Evolutionary conservation across 2,329 filamentous ascomycete species (phyloP).

Genomic region (Alternaria longipes): DNA sequence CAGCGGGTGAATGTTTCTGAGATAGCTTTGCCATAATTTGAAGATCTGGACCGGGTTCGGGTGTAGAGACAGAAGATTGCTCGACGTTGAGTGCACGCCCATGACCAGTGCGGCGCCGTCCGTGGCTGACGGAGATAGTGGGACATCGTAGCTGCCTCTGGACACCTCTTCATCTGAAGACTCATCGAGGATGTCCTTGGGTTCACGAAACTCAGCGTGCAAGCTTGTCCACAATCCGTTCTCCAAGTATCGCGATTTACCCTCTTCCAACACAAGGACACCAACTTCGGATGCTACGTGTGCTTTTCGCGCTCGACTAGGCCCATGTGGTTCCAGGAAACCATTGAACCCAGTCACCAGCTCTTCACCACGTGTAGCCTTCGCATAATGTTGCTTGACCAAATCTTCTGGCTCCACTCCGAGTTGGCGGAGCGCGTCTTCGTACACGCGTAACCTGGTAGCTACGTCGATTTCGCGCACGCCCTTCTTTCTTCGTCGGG

Average conservation of each 20-base stretch:
- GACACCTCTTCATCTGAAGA: slow-evolving; percentile 39
- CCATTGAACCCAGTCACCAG: slow-evolving; percentile 3
- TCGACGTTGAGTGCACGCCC: slow-evolving; percentile 19
- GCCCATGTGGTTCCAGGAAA: slow-evolving; percentile 6
- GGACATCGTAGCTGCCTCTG: not conserved
- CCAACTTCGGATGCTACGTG: slow-evolving; percentile 17
- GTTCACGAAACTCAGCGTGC: slow-evolving; percentile 40
- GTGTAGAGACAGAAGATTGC: slow-evolving; percentile 59
- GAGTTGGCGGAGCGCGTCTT: slow-evolving; percentile 38
- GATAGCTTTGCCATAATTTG: slow-evolving; percentile 77
- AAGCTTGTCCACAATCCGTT: slow-evolving; percentile 47
- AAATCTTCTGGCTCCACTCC: slow-evolving; percentile 41
- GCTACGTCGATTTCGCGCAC: slow-evolving; percentile 13
- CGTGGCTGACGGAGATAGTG: slow-evolving; percentile 10
- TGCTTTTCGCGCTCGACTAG: not conserved
- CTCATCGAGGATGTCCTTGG: slow-evolving; percentile 41
- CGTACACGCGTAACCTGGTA: slow-evolving; percentile 42
- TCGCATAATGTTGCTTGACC: slow-evolving; percentile 21
- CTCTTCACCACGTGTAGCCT: not conserved
- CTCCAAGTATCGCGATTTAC: slow-evolving; percentile 45
- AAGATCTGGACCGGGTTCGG: slow-evolving; percentile 72
- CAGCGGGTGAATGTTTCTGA: slow-evolving; percentile 56
- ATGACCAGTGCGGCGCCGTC: slow-evolving; percentile 34
- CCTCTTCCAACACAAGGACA: slow-evolving; percentile 37
- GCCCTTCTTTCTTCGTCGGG: not conserved